Evolutionary conservation across 441 rosid genomes (phyloP), one percentile per base, ranked within the genome.

Genomic region (Bocquillonia castaneifolia): DNA sequence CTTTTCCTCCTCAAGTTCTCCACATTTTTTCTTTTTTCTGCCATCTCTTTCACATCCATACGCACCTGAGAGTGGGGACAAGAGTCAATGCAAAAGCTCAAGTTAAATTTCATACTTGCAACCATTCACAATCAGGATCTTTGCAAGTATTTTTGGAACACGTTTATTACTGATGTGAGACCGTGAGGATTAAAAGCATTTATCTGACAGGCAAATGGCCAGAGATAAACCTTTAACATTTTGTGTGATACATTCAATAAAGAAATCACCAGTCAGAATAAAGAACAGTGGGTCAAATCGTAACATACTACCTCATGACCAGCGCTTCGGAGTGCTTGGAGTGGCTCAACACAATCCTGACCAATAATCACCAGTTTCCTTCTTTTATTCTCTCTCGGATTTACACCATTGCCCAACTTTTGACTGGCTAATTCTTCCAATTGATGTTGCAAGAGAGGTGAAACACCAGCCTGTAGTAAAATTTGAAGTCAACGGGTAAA

Each of bases 321-420:
- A 74, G 80, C 84, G 71, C 62, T 82, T 59, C 91, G 89, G 61
- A 91, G 97, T 40, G 97, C 97, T 82, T 88, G 83, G 57, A 94
- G 94, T 23, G 99, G 99, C 79, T 94, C 97, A 50, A 91, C 69
- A 69, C 89, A 85, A 74, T 86, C 87, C 81, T 88, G 97, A 76
- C 93, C 89, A 68, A 92, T 86, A 71, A 92, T 86, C 63, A 88
- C 82, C 75, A 91, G 68, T 73, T 86, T 92, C 72, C 90, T 81
- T 74, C 77, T 79, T 74, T 86, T 83, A 47, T 75, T 79, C 54
- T 78, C 83, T 64, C 79, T 80, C 15, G 73, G 70, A 71, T 4
- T 79, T 65, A 23, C 70, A 62, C 36, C 59, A 22, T 66, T 72
- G 31, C 56, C 74, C 37, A 68, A 70, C 62, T 83, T 84, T 73